A percentile compares a stretch with the other conserved stretches of the same genome.
Conservation (phyloP, 768 basidiomycete genomes). For the Suillus decipiens region DNA sequence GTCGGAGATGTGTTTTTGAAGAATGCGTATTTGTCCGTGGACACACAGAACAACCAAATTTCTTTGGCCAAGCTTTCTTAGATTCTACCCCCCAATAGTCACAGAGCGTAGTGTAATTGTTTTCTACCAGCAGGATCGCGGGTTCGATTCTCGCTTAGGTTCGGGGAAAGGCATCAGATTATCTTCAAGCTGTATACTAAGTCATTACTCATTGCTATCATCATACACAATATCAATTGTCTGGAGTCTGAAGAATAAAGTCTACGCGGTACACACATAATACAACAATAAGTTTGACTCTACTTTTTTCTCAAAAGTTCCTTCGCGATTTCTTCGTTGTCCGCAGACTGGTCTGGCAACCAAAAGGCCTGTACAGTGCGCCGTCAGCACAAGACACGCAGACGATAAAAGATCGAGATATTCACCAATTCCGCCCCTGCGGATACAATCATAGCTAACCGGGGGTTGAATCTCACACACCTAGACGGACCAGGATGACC, state of each 20-base stretch:
- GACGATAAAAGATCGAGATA: conserved; percentile 13
- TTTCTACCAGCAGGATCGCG: conserved; percentile 6
- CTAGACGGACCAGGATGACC: conserved; percentile 84
- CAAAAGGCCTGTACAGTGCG: conserved; percentile 53
- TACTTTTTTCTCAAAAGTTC: conserved; percentile 63
- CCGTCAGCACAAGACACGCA: conserved; percentile 12
- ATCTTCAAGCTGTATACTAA: conserved; percentile 1
- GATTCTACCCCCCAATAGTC: conserved; percentile 23
- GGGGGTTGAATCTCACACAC: conserved; percentile 89
- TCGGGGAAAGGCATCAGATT: neutral
- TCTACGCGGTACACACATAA: neutral
- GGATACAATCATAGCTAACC: conserved; percentile 82
- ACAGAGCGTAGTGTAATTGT: neutral
- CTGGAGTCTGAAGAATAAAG: neutral
- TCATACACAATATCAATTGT: neutral
- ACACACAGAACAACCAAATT: conserved; percentile 57
- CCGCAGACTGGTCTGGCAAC: conserved; percentile 66
- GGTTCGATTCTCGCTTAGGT: conserved; percentile 11
- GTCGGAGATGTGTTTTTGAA: conserved; percentile 78
- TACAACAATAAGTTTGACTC: conserved; percentile 3
- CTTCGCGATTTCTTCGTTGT: conserved; percentile 70
- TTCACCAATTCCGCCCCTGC: conserved; percentile 83
- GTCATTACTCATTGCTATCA: conserved; percentile 2
- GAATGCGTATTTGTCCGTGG: conserved; percentile 72
- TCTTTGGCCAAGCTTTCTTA: conserved; percentile 53